Conservation (phyloP, 2,329 filamentous ascomycete genomes). For the Hirsutella minnesotensis region DNA sequence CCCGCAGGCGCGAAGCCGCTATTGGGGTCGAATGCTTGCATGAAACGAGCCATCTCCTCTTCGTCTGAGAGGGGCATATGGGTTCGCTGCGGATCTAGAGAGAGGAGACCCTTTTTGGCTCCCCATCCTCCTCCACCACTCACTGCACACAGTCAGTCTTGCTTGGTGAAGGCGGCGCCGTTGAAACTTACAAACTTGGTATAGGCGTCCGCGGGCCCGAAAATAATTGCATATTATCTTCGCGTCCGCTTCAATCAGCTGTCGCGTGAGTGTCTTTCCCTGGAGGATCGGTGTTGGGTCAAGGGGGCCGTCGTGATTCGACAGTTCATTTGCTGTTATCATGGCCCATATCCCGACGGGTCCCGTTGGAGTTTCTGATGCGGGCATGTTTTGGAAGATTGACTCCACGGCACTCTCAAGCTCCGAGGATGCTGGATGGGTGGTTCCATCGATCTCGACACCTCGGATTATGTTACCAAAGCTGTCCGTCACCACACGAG, state of each 20-base stretch:
- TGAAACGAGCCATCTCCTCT: conserved; percentile 41
- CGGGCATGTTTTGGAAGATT: conserved; percentile 33
- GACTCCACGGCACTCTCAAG: conserved; percentile 53
- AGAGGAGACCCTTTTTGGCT: conserved; percentile 64
- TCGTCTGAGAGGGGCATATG: conserved; percentile 34
- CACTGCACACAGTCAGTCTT: conserved; percentile 27
- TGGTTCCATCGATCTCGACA: conserved; percentile 35
- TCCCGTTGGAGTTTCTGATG: conserved; percentile 19
- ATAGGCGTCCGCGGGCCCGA: conserved; percentile 30
- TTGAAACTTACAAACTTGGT: conserved; percentile 21
- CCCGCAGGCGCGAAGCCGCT: conserved; percentile 48
- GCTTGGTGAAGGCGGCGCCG: background rate
- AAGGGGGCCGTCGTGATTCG: conserved; percentile 3
- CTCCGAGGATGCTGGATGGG: conserved; percentile 56
- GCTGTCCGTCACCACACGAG: conserved; percentile 49
- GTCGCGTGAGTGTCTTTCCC: conserved; percentile 3
- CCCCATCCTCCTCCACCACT: conserved; percentile 83
- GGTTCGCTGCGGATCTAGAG: conserved; percentile 58
- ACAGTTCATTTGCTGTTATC: conserved; percentile 34
- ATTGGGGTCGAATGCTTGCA: conserved; percentile 30
- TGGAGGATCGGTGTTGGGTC: conserved; percentile 3
- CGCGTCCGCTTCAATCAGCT: conserved; percentile 13
- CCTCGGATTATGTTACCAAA: conserved; percentile 71
- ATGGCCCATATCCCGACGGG: conserved; percentile 63
- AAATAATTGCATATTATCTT: conserved; percentile 21